Percentiles rank a stretch among this genome's conserved stretches.
These are phyloP conservation scores for Kuraishia molischiana DNA, from an alignment of 805 yeast genomes.

Conservation along the genomic window DNA sequence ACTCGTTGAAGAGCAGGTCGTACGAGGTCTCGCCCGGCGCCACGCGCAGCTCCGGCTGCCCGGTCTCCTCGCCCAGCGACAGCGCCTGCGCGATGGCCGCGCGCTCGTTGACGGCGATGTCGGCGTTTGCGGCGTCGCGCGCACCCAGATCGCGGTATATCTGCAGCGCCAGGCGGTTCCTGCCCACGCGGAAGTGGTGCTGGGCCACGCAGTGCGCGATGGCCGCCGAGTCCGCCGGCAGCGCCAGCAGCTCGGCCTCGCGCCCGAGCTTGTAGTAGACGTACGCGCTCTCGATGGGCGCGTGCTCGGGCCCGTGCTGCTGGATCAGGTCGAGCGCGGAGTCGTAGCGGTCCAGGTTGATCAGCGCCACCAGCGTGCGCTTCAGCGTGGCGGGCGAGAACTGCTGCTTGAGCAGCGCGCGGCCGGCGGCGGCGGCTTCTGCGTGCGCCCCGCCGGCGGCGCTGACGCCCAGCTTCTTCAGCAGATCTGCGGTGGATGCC, in stretches of 20 bases:
- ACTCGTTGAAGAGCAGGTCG: slow-evolving; percentile 52
- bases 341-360: slow-evolving; percentile 46
- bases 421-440: slow-evolving; percentile 21
- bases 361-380: slow-evolving; percentile 45
- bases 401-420: slow-evolving; percentile 16
- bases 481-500: slow-evolving; percentile 22
- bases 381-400: slow-evolving; percentile 19
- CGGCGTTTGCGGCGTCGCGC: slow-evolving; percentile 31
- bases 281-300: slow-evolving; percentile 46
- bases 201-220: slow-evolving; percentile 43
- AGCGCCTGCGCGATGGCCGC: slow-evolving; percentile 48
- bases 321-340: slow-evolving; percentile 35
- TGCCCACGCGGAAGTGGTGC: slow-evolving; percentile 37
- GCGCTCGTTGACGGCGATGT: slow-evolving; percentile 53
- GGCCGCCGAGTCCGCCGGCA: slow-evolving; percentile 22
- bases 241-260: slow-evolving; percentile 12
- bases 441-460: slow-evolving; percentile 24
- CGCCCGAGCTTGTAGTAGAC: slow-evolving; percentile 42
- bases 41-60: slow-evolving; percentile 7
- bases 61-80: slow-evolving; percentile 1
- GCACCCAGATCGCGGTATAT: slow-evolving; percentile 33
- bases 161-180: slow-evolving; percentile 31
- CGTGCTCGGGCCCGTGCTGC: slow-evolving; percentile 16
- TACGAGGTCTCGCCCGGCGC: slow-evolving; percentile 22
- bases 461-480: slow-evolving; percentile 24